These are phyloP conservation scores for Candida yuanshanica DNA, from an alignment of 805 yeast genomes.

Conservation along the genomic window DNA sequence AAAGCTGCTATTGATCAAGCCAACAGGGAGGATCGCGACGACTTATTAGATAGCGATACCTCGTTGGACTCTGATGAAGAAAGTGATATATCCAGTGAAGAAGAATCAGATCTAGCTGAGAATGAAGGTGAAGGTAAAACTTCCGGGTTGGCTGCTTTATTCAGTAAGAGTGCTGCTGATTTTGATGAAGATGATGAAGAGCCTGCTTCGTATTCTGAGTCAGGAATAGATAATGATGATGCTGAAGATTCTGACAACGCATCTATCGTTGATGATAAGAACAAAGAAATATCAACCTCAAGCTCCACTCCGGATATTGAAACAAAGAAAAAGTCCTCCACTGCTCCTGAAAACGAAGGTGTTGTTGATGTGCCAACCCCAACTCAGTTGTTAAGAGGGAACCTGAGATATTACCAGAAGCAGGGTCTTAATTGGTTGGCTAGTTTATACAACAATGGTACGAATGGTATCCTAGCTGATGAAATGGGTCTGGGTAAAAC, in stretches of 20 bases:
- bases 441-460: conserved; percentile 81
- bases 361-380: conserved; percentile 78
- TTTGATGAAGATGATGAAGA: conserved; percentile 33
- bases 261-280: conserved; percentile 12
- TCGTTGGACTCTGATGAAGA: conserved; percentile 27
- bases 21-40: conserved; percentile 16
- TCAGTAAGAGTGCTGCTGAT: conserved; percentile 25
- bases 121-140: conserved; percentile 14
- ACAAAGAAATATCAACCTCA: conserved; percentile 24
- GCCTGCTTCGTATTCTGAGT: conserved; percentile 24
- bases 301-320: conserved; percentile 31
- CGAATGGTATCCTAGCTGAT: conserved; percentile 96
- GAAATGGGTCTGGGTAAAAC: conserved; percentile 99
- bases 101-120: conserved; percentile 16
- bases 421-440: conserved; percentile 98
- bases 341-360: conserved; percentile 24
- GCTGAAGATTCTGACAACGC: conserved; percentile 15
- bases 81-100: conserved; percentile 21
- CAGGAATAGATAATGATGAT: conserved; percentile 18
- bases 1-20: conserved; percentile 25
- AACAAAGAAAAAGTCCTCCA: conserved; percentile 4
- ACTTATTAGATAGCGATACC: conserved; percentile 23
- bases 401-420: conserved; percentile 84
- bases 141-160: conserved; percentile 32
- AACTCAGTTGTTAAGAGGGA: conserved; percentile 63